Evolutionary conservation across 208 protist genomes (phyloP).

Genomic region (Crithidia expoeki): DNA sequence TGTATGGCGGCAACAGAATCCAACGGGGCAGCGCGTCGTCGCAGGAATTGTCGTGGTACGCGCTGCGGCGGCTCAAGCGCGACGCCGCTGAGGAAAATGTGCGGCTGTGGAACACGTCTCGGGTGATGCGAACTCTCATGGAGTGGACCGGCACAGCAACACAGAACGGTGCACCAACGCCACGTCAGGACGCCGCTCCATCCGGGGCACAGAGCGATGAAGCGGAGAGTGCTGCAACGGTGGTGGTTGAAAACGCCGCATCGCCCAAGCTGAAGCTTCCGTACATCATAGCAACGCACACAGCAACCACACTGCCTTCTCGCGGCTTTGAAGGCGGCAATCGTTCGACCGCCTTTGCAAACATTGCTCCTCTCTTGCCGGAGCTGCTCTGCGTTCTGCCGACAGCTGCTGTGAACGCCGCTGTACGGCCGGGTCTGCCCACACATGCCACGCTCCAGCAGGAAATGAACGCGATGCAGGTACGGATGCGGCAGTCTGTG

Average conservation of each 20-base stretch:
- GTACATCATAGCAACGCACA: slow-evolving; percentile 13
- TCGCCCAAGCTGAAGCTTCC: slow-evolving; percentile 22
- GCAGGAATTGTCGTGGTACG: slow-evolving; percentile 52
- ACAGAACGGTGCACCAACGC: neutral
- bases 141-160: slow-evolving; percentile 52
- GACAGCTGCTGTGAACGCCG: slow-evolving; percentile 27
- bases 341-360: neutral
- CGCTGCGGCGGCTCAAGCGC: slow-evolving; percentile 38
- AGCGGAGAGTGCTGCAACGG: neutral
- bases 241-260: neutral
- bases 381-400: slow-evolving; percentile 21
- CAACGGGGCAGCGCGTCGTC: slow-evolving; percentile 4
- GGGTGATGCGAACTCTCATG: slow-evolving; percentile 84
- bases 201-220: neutral
- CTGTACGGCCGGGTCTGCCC: slow-evolving; percentile 23
- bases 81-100: slow-evolving; percentile 47
- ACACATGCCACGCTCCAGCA: slow-evolving; percentile 15
- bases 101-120: slow-evolving; percentile 57
- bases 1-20: neutral
- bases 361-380: too few relatives aligned
- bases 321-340: neutral
- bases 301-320: neutral
- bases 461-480: slow-evolving; percentile 36
- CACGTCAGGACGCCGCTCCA: neutral
- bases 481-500: slow-evolving; percentile 44